phyloP scores from a whole-genome alignment of 805 yeast species.

The Saturnispora serradocipensis region DNA sequence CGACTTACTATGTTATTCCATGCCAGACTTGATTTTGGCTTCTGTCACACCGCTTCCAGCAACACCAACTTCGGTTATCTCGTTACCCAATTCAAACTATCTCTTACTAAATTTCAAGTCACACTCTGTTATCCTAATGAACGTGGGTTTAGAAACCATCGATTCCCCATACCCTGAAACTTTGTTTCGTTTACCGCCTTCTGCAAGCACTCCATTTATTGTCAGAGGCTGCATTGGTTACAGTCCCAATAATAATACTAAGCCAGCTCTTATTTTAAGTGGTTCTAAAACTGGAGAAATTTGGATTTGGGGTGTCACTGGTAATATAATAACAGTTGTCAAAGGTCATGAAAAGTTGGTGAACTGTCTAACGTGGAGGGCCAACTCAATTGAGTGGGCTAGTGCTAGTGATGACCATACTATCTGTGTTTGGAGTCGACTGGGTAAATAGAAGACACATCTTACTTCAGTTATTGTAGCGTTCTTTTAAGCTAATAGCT shows the following conservation, averaged over 20 bases:
- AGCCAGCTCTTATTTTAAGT: slow-evolving; percentile 11
- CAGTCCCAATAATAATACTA: background rate
- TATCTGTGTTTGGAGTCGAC: slow-evolving; percentile 10
- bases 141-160: slow-evolving; percentile 4
- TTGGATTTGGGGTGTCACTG: slow-evolving; percentile 14
- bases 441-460: background rate
- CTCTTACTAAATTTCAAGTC: slow-evolving; percentile 11
- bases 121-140: slow-evolving; percentile 9
- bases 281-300: slow-evolving; percentile 12
- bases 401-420: slow-evolving; percentile 13
- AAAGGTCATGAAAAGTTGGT: slow-evolving; percentile 11
- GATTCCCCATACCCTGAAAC: slow-evolving; percentile 12
- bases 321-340: slow-evolving; percentile 10
- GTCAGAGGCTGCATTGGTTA: slow-evolving; percentile 14
- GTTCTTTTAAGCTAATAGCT: no score
- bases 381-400: slow-evolving; percentile 13
- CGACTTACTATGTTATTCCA: slow-evolving; percentile 10
- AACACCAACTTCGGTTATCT: slow-evolving; percentile 7
- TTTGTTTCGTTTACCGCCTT: slow-evolving; percentile 9
- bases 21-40: slow-evolving; percentile 8
- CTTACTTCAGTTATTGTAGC: background rate
- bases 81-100: slow-evolving; percentile 4
- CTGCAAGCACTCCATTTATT: slow-evolving; percentile 10
- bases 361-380: slow-evolving; percentile 12
- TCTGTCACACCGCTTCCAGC: slow-evolving; percentile 9